Evolutionary conservation across 768 basidiomycete species (phyloP).

Genomic region (Phanerochaete sordida): DNA sequence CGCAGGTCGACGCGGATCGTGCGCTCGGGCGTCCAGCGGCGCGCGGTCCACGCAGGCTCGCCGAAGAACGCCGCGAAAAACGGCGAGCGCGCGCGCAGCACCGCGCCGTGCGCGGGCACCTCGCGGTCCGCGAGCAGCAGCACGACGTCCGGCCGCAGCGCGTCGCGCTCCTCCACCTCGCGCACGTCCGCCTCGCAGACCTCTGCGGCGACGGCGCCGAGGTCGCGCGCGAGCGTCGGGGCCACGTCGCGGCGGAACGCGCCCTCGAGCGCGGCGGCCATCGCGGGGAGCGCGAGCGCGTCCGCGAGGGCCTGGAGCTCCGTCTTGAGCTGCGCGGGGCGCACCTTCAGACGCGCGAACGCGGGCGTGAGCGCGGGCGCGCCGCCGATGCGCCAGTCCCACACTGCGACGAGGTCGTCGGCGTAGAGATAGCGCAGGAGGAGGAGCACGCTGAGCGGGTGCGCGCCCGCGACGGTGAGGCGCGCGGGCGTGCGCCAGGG

Average conservation of each 20-base stretch:
- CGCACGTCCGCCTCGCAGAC: neutral
- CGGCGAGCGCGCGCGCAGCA: slow-evolving; percentile 79
- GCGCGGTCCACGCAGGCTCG: slow-evolving; percentile 74
- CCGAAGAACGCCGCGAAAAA: slow-evolving; percentile 86
- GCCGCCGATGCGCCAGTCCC: slow-evolving; percentile 69
- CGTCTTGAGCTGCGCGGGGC: slow-evolving; percentile 46
- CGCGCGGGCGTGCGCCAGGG: slow-evolving; percentile 6
- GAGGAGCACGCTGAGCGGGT: slow-evolving; percentile 66
- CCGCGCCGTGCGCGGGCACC: slow-evolving; percentile 63
- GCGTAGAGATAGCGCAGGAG: slow-evolving; percentile 86
- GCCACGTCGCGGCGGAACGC: slow-evolving; percentile 53
- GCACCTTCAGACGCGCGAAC: slow-evolving; percentile 32
- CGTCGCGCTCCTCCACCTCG: slow-evolving; percentile 13
- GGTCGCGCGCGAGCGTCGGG: slow-evolving; percentile 41
- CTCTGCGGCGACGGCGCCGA: slow-evolving; percentile 36
- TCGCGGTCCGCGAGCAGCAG: slow-evolving; percentile 65
- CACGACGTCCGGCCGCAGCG: slow-evolving; percentile 62
- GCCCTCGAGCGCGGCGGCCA: slow-evolving; percentile 54
- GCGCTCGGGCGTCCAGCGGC: slow-evolving; percentile 51
- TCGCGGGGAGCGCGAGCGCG: slow-evolving; percentile 52
- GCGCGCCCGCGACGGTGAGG: slow-evolving; percentile 51
- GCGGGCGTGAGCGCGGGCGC: slow-evolving; percentile 38
- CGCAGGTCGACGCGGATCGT: slow-evolving; percentile 61
- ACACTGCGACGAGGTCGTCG: slow-evolving; percentile 76
- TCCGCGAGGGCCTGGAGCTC: slow-evolving; percentile 62